Conservation (phyloP, 2,329 filamentous ascomycete species). For the Colletotrichum agaves region DNA sequence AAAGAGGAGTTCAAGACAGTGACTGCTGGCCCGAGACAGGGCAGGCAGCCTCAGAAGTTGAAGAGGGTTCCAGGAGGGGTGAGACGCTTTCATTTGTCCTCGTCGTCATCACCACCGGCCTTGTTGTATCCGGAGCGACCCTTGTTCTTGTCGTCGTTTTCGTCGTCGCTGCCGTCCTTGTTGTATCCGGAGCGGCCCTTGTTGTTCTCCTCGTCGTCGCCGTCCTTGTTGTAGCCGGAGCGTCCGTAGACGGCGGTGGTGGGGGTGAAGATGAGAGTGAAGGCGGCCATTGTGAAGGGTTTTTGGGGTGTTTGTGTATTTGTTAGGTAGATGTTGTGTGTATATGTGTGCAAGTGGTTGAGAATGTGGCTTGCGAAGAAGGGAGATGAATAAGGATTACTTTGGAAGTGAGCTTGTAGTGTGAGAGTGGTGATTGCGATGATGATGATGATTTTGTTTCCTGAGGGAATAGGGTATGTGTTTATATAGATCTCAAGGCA, state of each 20-base stretch:
- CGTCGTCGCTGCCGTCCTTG: constrained; percentile 48
- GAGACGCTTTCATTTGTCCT: constrained; percentile 46
- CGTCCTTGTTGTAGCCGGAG: constrained; percentile 56
- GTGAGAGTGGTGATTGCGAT: constrained; percentile 25
- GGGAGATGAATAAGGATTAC: constrained; percentile 1
- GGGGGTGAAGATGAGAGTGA: constrained; percentile 46
- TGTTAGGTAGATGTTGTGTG: too few species aligned
- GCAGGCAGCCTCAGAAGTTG: not conserved
- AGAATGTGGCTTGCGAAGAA: constrained; percentile 40
- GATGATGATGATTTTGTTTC: not conserved
- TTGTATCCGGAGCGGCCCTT: constrained; percentile 56
- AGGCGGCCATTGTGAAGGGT: constrained; percentile 51
- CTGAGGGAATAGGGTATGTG: constrained; percentile 16
- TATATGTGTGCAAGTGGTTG: constrained; percentile 41
- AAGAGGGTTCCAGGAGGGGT: constrained; percentile 11
- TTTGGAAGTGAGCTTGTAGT: constrained; percentile 18
- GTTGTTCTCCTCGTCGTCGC: constrained; percentile 44
- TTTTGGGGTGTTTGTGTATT: constrained; percentile 37
- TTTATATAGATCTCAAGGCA: constrained; percentile 34
- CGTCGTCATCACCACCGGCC: constrained; percentile 50
- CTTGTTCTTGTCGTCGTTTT: constrained; percentile 47
- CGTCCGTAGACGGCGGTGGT: constrained; percentile 52
- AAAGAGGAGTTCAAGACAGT: not conserved
- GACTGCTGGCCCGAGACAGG: not conserved
- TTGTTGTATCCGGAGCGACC: constrained; percentile 62